Percentiles rank a stretch among this genome's conserved stretches.
Conservation (phyloP, 441 rosid species). For the Erysimum cheiri region DNA sequence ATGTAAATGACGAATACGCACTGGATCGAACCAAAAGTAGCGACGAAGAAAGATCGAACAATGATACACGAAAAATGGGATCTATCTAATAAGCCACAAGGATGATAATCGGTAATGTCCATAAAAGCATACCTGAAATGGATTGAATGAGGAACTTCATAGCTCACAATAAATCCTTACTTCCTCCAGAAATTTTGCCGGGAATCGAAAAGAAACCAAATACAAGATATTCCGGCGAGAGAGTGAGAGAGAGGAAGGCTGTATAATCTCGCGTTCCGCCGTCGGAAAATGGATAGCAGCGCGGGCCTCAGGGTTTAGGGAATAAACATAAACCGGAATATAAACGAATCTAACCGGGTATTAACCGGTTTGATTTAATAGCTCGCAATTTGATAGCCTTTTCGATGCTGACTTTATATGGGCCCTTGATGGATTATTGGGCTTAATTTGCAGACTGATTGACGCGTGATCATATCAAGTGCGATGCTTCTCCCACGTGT, state of each 20-base stretch:
- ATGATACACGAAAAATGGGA: slow-evolving; percentile 16
- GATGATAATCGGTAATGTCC: not conserved
- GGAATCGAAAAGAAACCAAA: not conserved
- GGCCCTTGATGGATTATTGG: slow-evolving; percentile 11
- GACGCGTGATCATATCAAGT: not conserved
- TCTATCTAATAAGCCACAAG: slow-evolving; percentile 10
- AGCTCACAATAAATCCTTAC: slow-evolving; percentile 10
- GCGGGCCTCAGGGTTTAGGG: slow-evolving; percentile 36
- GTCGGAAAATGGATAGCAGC: slow-evolving; percentile 20
- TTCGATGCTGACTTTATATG: not conserved
- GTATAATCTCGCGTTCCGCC: slow-evolving; percentile 28
- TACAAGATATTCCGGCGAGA: slow-evolving; percentile 36
- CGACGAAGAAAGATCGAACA: not conserved
- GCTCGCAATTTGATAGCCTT: not conserved
- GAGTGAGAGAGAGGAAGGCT: slow-evolving; percentile 9
- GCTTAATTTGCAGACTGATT: not conserved
- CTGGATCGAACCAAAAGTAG: slow-evolving; percentile 7
- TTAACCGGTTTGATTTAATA: slow-evolving; percentile 16
- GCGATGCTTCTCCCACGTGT: slow-evolving; percentile 29
- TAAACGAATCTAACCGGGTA: slow-evolving; percentile 13
- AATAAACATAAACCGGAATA: slow-evolving; percentile 27
- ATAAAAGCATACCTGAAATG: slow-evolving; percentile 44
- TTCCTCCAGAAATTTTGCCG: not conserved
- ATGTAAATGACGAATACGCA: not conserved
- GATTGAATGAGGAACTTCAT: slow-evolving; percentile 66